Evolutionary conservation across 2,329 filamentous ascomycete species (phyloP).

Genomic region (Corinectria fuckeliana): DNA sequence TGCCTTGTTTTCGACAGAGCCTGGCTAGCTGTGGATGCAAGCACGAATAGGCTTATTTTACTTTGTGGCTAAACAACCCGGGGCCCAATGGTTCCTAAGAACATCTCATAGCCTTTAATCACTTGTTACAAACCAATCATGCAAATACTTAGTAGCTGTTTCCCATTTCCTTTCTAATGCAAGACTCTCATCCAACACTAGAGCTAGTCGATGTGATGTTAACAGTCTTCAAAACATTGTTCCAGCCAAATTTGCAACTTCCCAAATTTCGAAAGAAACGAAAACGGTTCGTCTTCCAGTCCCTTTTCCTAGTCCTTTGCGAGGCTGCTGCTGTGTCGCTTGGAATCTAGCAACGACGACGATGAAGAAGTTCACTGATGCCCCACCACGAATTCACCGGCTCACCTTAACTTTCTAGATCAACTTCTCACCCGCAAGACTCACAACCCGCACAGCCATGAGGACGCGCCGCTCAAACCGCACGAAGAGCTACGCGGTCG

Average conservation of each 20-base stretch:
- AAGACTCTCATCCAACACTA: background rate
- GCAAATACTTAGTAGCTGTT: background rate
- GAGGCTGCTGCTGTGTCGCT: background rate
- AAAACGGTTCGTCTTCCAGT: background rate
- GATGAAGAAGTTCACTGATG: background rate
- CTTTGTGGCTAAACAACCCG: background rate
- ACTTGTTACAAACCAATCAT: background rate
- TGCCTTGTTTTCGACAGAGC: background rate
- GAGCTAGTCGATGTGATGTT: background rate
- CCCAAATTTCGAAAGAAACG: background rate
- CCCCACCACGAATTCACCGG: slow-evolving; percentile 24
- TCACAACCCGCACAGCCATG: slow-evolving; percentile 35
- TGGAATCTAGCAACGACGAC: background rate
- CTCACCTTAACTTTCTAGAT: slow-evolving; percentile 10
- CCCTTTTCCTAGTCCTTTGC: background rate
- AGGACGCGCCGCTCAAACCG: slow-evolving; percentile 48
- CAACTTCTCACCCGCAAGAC: slow-evolving; percentile 8
- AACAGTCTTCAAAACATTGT: background rate
- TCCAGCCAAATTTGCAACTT: too few relatives aligned
- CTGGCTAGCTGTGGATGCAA: background rate
- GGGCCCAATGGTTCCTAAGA: background rate
- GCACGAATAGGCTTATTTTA: background rate
- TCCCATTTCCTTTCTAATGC: background rate
- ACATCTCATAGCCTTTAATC: background rate
- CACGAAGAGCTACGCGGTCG: slow-evolving; percentile 42